These are phyloP conservation scores for Microcyclosporella mali DNA, from an alignment of 2,329 filamentous ascomycete species.

Conservation along the genomic window DNA sequence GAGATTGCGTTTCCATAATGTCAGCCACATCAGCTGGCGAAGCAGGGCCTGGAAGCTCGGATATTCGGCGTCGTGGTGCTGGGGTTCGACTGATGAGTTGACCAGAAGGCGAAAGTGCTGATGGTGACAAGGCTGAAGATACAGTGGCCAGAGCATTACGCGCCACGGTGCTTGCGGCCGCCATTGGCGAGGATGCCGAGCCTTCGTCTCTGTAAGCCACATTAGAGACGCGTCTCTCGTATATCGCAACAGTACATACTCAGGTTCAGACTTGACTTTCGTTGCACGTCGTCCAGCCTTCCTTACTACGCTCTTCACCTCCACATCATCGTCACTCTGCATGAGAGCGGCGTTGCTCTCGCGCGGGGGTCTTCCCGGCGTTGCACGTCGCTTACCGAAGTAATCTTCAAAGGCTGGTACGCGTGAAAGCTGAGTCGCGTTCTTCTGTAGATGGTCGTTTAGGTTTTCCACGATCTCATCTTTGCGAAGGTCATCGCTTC, in stretches of 20 bases:
- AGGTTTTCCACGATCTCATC: conserved; percentile 69
- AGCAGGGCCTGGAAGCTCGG: conserved; percentile 54
- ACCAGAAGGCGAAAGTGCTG: conserved; percentile 14
- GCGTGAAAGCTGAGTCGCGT: conserved; percentile 58
- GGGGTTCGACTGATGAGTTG: conserved; percentile 26
- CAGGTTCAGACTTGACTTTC: conserved; percentile 32
- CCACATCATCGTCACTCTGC: conserved; percentile 21
- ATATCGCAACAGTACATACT: conserved; percentile 18
- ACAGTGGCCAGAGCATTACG: conserved; percentile 13
- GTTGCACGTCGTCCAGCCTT: conserved; percentile 25
- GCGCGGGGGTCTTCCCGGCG: conserved; percentile 38
- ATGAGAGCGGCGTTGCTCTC: conserved; percentile 18
- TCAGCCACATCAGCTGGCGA: conserved; percentile 73
- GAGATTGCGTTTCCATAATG: conserved; percentile 65
- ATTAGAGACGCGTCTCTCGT: conserved; percentile 3
- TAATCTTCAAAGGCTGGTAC: conserved; percentile 66
- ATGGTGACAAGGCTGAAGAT: conserved; percentile 5
- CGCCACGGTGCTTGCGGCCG: conserved; percentile 9
- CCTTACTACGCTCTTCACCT: conserved; percentile 29
- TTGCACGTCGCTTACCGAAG: conserved; percentile 55
- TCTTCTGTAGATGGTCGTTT: conserved; percentile 64
- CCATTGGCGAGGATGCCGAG: conserved; percentile 15
- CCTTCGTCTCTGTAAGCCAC: conserved; percentile 16
- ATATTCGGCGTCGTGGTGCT: conserved; percentile 16
- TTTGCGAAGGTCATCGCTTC: conserved; percentile 61